Evolutionary conservation across 2,329 filamentous ascomycete genomes (phyloP).

Genomic region (Monascus ruber): DNA sequence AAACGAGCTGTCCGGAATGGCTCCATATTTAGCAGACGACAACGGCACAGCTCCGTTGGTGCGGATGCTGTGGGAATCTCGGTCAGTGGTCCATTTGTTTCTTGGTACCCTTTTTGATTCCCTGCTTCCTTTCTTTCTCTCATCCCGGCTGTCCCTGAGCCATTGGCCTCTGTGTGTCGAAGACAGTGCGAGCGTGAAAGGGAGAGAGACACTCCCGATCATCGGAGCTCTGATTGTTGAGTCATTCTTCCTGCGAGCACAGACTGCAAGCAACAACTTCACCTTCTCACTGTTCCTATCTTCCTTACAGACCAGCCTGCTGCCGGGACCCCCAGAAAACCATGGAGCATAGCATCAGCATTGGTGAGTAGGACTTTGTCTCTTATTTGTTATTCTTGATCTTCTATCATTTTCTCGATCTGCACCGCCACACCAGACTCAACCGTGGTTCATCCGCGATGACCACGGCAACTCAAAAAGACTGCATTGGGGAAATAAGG

Average conservation of each 20-base stretch:
- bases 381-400: not conserved
- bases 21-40: conserved; percentile 7
- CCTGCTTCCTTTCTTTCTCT: not conserved
- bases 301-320: conserved; percentile 6
- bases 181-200: too few relatives aligned
- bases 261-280: too few relatives aligned
- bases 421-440: not conserved
- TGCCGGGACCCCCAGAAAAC: conserved; percentile 9
- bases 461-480: not conserved
- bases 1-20: not conserved
- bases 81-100: conserved; percentile 10
- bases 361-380: conserved; percentile 7
- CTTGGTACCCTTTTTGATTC: not conserved
- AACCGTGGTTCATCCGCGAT: too few relatives aligned
- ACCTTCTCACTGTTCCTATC: not conserved
- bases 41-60: conserved; percentile 14
- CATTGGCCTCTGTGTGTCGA: too few relatives aligned
- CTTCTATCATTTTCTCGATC: not conserved
- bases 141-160: too few relatives aligned
- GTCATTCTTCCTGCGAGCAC: too few relatives aligned
- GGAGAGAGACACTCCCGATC: too few relatives aligned
- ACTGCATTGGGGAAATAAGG: not conserved
- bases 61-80: conserved; percentile 21
- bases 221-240: too few relatives aligned
- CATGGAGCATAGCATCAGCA: conserved; percentile 3